Conservation (phyloP, 805 yeast genomes). For the Yamadazyma olivae region DNA sequence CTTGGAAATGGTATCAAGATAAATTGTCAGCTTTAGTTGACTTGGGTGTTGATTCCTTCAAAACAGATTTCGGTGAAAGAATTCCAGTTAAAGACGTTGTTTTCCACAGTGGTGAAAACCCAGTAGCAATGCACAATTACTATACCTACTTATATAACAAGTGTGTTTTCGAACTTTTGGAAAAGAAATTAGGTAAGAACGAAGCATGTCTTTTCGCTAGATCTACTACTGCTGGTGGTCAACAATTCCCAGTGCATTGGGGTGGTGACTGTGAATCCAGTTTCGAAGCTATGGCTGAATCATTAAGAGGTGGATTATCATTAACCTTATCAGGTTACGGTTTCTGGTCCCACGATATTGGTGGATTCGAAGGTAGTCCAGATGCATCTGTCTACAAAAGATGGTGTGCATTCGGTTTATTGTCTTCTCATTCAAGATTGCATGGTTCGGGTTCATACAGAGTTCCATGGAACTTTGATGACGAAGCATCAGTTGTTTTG, state of each 20-base stretch:
- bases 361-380: slow-evolving; percentile 37
- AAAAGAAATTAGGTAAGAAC: slow-evolving; percentile 24
- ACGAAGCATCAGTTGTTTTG: slow-evolving; percentile 29
- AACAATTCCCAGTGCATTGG: slow-evolving; percentile 40
- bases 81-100: slow-evolving; percentile 28
- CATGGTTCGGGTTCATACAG: slow-evolving; percentile 35
- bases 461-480: slow-evolving; percentile 38
- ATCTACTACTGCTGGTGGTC: slow-evolving; percentile 35
- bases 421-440: slow-evolving; percentile 35
- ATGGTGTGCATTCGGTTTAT: slow-evolving; percentile 38
- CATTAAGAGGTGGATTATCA: slow-evolving; percentile 33
- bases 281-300: slow-evolving; percentile 38
- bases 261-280: slow-evolving; percentile 39
- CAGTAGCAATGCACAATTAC: slow-evolving; percentile 33
- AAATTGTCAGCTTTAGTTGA: slow-evolving; percentile 23
- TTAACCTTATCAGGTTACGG: slow-evolving; percentile 31
- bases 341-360: slow-evolving; percentile 38
- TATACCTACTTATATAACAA: slow-evolving; percentile 33
- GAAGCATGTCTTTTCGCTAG: slow-evolving; percentile 35
- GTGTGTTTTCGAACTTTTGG: slow-evolving; percentile 29
- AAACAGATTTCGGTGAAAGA: slow-evolving; percentile 39
- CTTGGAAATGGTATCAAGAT: slow-evolving; percentile 28
- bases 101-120: slow-evolving; percentile 26
- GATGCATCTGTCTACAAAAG: slow-evolving; percentile 35
- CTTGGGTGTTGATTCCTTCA: slow-evolving; percentile 34